Percentiles rank a stretch among this genome's conserved stretches.
Evolutionary conservation across 306 rosid species (phyloP).

Genomic region (Glycyrrhiza uralensis): DNA sequence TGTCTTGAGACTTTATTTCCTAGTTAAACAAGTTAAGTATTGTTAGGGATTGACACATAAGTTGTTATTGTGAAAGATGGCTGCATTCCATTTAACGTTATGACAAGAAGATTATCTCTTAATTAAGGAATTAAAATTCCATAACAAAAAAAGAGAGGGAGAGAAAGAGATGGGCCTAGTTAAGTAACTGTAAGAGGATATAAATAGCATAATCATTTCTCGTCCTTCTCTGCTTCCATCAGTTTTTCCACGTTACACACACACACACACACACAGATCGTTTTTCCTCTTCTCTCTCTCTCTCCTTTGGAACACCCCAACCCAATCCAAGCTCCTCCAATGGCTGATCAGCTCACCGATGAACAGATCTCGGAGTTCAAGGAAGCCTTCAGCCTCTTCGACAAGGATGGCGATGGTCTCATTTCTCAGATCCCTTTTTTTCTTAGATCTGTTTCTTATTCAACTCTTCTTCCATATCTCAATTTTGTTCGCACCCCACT

Average conservation of each 20-base stretch:
- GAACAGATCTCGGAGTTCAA: slow-evolving; percentile 87
- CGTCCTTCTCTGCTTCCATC: not conserved
- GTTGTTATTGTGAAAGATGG: not conserved
- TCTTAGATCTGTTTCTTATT: slow-evolving; percentile 29
- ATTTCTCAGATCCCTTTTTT: slow-evolving; percentile 38
- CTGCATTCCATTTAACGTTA: not conserved
- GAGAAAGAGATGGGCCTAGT: not conserved
- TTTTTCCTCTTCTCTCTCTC: not conserved
- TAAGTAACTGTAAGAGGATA: not conserved
- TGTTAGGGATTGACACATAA: not conserved
- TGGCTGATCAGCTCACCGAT: slow-evolving; percentile 87
- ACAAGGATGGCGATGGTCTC: slow-evolving; percentile 85
- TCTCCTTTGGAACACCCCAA: not conserved
- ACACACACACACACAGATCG: not conserved
- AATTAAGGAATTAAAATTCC: not conserved
- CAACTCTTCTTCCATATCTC: not conserved
- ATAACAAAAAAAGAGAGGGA: not conserved
- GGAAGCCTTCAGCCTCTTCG: slow-evolving; percentile 85
- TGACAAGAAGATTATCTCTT: not conserved
- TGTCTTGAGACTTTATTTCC: too few species aligned
- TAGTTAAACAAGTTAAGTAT: too few species aligned
- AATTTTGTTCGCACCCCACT: not conserved
- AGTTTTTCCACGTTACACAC: slow-evolving; percentile 5
- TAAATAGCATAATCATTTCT: not conserved
- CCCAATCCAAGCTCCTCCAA: slow-evolving; percentile 24